Percentiles rank a stretch among this genome's conserved stretches.
These are phyloP conservation scores for Daldinia sp. DNA, from an alignment of 2,329 filamentous ascomycete species.

Conservation along the genomic window DNA sequence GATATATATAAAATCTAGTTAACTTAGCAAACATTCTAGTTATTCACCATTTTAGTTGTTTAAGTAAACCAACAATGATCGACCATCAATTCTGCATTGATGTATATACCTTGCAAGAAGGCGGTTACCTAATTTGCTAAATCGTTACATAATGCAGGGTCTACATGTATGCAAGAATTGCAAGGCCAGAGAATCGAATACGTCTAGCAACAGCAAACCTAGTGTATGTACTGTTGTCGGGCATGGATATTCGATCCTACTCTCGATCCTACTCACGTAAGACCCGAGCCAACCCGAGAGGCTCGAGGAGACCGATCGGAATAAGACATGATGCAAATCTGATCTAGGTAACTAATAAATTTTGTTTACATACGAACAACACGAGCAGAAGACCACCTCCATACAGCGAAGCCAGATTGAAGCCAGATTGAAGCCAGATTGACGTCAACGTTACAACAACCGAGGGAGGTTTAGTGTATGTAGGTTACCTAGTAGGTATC, in stretches of 20 bases:
- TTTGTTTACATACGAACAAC: not conserved
- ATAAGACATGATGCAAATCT: not conserved
- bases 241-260: not conserved
- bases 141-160: not conserved
- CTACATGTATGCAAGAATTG: too few species aligned
- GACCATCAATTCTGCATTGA: not conserved
- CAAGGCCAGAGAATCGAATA: not conserved
- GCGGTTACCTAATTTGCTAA: not conserved
- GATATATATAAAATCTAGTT: not conserved
- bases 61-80: not conserved
- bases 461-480: not conserved
- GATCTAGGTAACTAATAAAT: not conserved
- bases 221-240: not conserved
- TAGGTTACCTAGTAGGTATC: too few species aligned
- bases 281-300: not conserved
- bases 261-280: conserved; percentile 3
- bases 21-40: not conserved
- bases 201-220: not conserved
- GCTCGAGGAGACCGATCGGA: not conserved
- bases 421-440: conserved; percentile 25
- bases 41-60: too few species aligned
- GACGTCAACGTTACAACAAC: conserved; percentile 23
- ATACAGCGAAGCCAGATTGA: conserved; percentile 23
- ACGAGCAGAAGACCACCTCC: too few species aligned
- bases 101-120: not conserved